Evolutionary conservation across 352 stramenopile genomes (phyloP).

Genomic region (Globisporangium viniferum): DNA sequence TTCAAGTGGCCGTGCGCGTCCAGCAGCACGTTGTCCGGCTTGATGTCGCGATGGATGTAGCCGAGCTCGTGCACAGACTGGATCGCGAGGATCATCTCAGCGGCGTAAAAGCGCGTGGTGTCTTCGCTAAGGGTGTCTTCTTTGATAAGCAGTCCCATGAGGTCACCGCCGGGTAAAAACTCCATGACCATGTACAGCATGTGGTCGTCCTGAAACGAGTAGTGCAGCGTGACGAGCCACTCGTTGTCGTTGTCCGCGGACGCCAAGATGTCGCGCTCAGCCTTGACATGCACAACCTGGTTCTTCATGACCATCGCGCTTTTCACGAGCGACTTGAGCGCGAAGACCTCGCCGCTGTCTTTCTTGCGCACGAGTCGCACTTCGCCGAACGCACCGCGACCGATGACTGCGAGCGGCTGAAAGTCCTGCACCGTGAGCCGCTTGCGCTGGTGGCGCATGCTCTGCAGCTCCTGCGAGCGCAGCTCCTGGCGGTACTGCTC

Average conservation of each 20-base stretch:
- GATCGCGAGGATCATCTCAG: constrained; percentile 98
- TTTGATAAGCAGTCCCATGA: constrained; percentile 99
- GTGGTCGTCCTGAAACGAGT: constrained; percentile 95
- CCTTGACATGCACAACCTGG: constrained; percentile 95
- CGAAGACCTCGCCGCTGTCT: constrained; percentile 86
- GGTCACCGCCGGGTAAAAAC: constrained; percentile 97
- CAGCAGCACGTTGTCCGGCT: constrained; percentile 96
- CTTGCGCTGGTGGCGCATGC: constrained; percentile 80
- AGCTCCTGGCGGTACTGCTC: constrained; percentile 82
- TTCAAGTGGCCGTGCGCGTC: constrained; percentile 98
- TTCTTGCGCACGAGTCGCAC: constrained; percentile 89
- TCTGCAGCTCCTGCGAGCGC: constrained; percentile 70
- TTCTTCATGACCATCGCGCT: constrained; percentile 91
- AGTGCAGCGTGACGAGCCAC: constrained; percentile 97
- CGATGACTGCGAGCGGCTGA: constrained; percentile 96
- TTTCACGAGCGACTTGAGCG: constrained; percentile 92
- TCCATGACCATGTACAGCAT: constrained; percentile 97
- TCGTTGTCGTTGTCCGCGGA: constrained; percentile 94
- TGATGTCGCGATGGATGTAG: constrained; percentile 99
- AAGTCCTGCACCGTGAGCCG: constrained; percentile 92
- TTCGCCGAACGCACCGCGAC: constrained; percentile 98
- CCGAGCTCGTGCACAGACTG: constrained; percentile 97
- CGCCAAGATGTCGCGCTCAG: constrained; percentile 96
- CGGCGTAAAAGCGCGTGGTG: constrained; percentile 95
- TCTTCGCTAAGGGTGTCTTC: constrained; percentile 93